Base-by-base conservation (phyloP, 306 rosid species). In the Fragaria vesca region DNA sequence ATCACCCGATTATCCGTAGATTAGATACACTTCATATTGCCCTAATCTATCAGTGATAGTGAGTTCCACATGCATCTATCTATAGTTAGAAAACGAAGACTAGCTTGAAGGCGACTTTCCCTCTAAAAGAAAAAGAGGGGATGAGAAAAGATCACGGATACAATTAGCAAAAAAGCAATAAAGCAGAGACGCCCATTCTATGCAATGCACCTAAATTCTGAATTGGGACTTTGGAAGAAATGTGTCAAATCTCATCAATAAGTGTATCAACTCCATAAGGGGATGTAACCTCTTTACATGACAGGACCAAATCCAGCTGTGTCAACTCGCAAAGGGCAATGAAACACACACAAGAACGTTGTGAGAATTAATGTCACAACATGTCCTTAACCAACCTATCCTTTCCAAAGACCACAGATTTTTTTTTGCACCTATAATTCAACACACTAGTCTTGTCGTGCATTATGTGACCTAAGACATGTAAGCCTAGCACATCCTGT, bases 331-430 rank as follows among this genome's bases (percentile, higher is more conserved):
- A 55, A 46, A 36, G 8, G 58, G 43, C 51, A 36, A 60, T 20
- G 12, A 69, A 24, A 70, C 48, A 71, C 42, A 47, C 75, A 62
- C 73, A 45, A 32, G 69, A 50, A 81, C 58, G 67, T 28, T 81
- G 73, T 48, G 69, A 70, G 77, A 76, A 76, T 52, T 76, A 40
- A 75, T 24, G 79, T 74, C 50, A 60, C 50, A 60, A 69, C 66
- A 69, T 18, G 73, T 42, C 62, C 69, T 65, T 13, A 13, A 75
- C 28, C 34, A 34, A 52, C 28, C 60, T 10, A 12, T 26, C 48
- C 60, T n/a, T 32, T 58, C 18, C 1, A 47, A 75, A 42, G 48
- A 51, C 48, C 24, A 76, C 12, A 55, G 50, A 28, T 47, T 24
- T 34, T 81, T 36, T 5, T 81, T 70, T 47, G 71, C 43, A 60